phyloP scores from a whole-genome alignment of 2,329 filamentous ascomycete genomes.

The Neonectria sp. region DNA sequence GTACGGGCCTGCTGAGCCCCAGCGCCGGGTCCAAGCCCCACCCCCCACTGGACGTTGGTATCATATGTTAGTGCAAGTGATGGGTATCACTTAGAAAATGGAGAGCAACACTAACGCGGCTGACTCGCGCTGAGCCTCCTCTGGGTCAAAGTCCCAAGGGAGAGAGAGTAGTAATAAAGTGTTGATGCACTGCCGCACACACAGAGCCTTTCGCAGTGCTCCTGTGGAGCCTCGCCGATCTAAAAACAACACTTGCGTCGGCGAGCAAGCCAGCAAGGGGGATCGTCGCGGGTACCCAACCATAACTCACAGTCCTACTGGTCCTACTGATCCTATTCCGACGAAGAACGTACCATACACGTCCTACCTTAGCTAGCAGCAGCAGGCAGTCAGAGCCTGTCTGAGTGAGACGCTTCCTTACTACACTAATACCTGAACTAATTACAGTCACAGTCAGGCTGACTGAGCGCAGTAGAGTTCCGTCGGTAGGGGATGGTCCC shows the following conservation, averaged over 20 bases:
- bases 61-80: background rate
- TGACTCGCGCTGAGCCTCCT: constrained; percentile 22
- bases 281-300: constrained; percentile 21
- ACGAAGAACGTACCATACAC: background rate
- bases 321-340: constrained; percentile 10
- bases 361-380: background rate
- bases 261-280: constrained; percentile 17
- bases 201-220: constrained; percentile 9
- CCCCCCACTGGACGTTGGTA: background rate
- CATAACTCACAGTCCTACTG: constrained; percentile 15
- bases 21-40: constrained; percentile 15
- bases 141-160: background rate
- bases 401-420: constrained; percentile 18
- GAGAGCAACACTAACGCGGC: background rate
- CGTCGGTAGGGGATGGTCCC: background rate
- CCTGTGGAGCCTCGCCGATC: constrained; percentile 18
- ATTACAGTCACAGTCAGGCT: constrained; percentile 7
- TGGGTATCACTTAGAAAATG: background rate
- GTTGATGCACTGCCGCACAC: constrained; percentile 26
- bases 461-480: background rate
- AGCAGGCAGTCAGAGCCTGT: constrained; percentile 5
- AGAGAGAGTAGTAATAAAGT: background rate
- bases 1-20: constrained; percentile 30
- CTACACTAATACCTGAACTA: background rate
- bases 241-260: constrained; percentile 31